These are phyloP conservation scores for Nasturtium officinale DNA, from an alignment of 345 rosid genomes.

Conservation along the genomic window DNA sequence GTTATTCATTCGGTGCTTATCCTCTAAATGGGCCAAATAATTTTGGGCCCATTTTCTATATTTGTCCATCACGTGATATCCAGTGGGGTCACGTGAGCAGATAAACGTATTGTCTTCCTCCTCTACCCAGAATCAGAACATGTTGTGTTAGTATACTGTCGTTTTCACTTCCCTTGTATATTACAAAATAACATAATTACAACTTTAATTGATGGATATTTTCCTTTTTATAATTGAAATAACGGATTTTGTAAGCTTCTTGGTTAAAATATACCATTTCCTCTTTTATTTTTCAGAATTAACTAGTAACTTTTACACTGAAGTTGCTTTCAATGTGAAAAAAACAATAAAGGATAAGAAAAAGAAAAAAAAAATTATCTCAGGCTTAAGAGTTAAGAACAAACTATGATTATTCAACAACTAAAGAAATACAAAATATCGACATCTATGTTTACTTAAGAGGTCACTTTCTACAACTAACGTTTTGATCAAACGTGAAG, in stretches of 20 bases:
- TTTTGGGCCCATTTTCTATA: constrained; percentile 15
- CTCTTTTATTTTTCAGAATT: background rate
- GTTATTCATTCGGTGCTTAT: background rate
- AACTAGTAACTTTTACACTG: background rate
- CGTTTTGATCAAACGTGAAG: constrained; percentile 28
- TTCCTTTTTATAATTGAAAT: too few species aligned
- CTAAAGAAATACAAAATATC: constrained; percentile 27
- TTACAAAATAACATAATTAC: background rate
- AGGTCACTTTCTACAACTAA: constrained; percentile 18
- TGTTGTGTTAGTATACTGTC: constrained; percentile 1
- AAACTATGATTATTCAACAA: constrained; percentile 24
- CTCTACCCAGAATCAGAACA: too few species aligned
- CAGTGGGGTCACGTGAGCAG: constrained; percentile 2
- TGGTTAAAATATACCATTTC: too few species aligned
- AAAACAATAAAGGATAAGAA: background rate
- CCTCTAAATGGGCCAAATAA: constrained; percentile 1
- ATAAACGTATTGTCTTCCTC: background rate
- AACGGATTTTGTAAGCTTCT: too few species aligned
- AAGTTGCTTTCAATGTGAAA: background rate
- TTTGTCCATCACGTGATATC: background rate
- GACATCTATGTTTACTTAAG: constrained; percentile 26
- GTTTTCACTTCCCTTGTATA: background rate
- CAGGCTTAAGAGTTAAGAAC: background rate
- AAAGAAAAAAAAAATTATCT: too few species aligned
- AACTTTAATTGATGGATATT: background rate